Conservation (phyloP, 768 basidiomycete genomes). For the Kwoniella dendrophila region DNA sequence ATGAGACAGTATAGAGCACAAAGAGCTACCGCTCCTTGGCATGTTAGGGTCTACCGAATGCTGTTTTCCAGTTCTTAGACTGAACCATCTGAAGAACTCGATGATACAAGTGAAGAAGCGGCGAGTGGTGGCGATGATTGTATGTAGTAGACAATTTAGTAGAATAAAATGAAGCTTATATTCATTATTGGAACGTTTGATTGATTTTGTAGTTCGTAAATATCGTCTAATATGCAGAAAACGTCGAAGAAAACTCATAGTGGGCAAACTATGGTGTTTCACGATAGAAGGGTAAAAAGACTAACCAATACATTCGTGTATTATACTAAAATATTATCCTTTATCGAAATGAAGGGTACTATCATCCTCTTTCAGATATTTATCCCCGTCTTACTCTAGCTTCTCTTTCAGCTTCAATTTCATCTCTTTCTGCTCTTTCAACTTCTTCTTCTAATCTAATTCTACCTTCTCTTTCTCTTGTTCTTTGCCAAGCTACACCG, state of each 20-base stretch:
- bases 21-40: slow-evolving; percentile 43
- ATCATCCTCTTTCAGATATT: not conserved
- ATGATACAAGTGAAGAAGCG: too few relatives aligned
- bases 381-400: slow-evolving; percentile 14
- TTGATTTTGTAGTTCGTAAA: too few relatives aligned
- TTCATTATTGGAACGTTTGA: too few relatives aligned
- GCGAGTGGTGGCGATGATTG: too few relatives aligned
- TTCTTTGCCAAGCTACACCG: slow-evolving; percentile 53
- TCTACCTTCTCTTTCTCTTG: slow-evolving; percentile 53
- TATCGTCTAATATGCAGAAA: too few relatives aligned
- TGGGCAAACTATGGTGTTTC: too few relatives aligned
- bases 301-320: slow-evolving; percentile 4
- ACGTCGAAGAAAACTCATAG: too few relatives aligned
- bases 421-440: slow-evolving; percentile 44
- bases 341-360: too few relatives aligned
- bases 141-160: too few relatives aligned
- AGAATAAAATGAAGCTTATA: too few relatives aligned
- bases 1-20: slow-evolving; percentile 49
- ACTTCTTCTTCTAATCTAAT: slow-evolving; percentile 57
- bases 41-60: slow-evolving; percentile 45
- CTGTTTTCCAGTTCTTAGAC: slow-evolving; percentile 50
- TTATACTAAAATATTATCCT: not conserved
- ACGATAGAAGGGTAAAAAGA: too few relatives aligned
- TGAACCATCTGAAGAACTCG: too few relatives aligned
- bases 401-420: slow-evolving; percentile 28